Evolutionary conservation across 1,284 basidiomycete genomes (phyloP).

Genomic region (Athelia sp.): DNA sequence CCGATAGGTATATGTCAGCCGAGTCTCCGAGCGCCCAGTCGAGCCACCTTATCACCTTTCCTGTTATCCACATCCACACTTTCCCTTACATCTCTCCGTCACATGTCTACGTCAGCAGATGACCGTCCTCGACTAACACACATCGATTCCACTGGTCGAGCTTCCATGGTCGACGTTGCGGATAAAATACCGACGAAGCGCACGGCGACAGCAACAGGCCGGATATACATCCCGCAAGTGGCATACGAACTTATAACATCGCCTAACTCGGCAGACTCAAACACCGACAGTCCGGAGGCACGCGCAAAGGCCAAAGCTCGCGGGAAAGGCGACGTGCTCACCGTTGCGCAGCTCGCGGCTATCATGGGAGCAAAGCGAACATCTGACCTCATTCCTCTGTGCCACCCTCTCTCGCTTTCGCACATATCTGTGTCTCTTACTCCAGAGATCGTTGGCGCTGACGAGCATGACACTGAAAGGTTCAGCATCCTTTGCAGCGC

Average conservation of each 20-base stretch:
- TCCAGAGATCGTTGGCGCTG: conserved; percentile 28
- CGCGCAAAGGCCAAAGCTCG: conserved; percentile 43
- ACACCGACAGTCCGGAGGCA: conserved; percentile 17
- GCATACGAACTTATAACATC: conserved; percentile 63
- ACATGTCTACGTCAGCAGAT: conserved; percentile 1
- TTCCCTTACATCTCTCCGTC: too few relatives aligned
- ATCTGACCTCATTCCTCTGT: conserved; percentile 78
- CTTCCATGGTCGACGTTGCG: conserved; percentile 79
- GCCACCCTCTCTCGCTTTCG: conserved; percentile 73
- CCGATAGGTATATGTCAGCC: too few relatives aligned
- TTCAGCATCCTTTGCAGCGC: conserved; percentile 62
- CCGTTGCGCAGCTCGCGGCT: conserved; percentile 77
- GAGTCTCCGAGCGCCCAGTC: not conserved
- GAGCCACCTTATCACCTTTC: not conserved
- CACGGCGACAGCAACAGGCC: conserved; percentile 71
- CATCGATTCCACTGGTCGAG: conserved; percentile 61
- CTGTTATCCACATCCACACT: too few relatives aligned
- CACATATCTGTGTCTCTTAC: conserved; percentile 62
- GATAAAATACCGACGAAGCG: conserved; percentile 63
- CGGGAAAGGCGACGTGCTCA: conserved; percentile 73
- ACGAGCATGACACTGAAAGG: conserved; percentile 8
- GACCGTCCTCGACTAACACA: conserved; percentile 51
- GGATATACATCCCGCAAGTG: conserved; percentile 63
- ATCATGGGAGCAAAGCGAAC: conserved; percentile 88
- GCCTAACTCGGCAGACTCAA: conserved; percentile 20